Percentiles rank a stretch among this genome's conserved stretches.
Evolutionary conservation across 73 alveolate genomes (phyloP).

Genomic region (Effrenium voratum): DNA sequence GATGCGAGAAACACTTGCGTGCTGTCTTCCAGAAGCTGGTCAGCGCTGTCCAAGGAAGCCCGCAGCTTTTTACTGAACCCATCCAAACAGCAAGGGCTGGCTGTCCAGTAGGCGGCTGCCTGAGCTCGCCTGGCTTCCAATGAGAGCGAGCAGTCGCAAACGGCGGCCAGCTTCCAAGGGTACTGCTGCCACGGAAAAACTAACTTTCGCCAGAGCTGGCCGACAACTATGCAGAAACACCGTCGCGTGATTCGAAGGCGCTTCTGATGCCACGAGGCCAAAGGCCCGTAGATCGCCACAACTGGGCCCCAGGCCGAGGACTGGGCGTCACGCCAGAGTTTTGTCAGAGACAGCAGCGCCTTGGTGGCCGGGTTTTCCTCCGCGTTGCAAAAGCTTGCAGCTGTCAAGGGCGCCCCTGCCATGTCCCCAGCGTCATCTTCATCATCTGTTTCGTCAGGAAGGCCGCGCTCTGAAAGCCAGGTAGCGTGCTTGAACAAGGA

Average conservation of each 20-base stretch:
- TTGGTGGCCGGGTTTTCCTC: slow-evolving; percentile 5
- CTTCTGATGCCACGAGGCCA: slow-evolving; percentile 3
- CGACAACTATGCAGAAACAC: background rate
- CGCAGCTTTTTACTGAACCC: background rate
- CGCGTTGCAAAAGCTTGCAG: slow-evolving; percentile 36
- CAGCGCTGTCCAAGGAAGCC: too few species aligned
- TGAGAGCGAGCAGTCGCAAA: background rate
- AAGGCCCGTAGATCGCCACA: slow-evolving; percentile 52
- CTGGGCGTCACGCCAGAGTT: background rate
- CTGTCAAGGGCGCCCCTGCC: background rate
- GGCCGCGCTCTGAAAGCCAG: slow-evolving; percentile 35
- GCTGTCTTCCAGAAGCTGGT: background rate
- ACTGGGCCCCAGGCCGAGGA: slow-evolving; percentile 9
- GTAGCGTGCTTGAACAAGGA: slow-evolving; percentile 12
- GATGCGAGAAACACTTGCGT: background rate
- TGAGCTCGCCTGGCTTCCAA: background rate
- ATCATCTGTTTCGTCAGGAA: background rate
- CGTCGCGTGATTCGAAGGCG: background rate
- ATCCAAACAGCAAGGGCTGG: background rate
- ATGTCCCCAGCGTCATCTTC: background rate
- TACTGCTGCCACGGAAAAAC: slow-evolving; percentile 21
- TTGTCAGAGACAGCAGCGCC: slow-evolving; percentile 7
- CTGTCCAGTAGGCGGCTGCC: background rate
- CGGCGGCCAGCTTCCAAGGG: slow-evolving; percentile 30
- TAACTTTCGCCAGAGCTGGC: slow-evolving; percentile 36